Conservation (phyloP, 2,329 filamentous ascomycete species). For the Fusarium sp. region DNA sequence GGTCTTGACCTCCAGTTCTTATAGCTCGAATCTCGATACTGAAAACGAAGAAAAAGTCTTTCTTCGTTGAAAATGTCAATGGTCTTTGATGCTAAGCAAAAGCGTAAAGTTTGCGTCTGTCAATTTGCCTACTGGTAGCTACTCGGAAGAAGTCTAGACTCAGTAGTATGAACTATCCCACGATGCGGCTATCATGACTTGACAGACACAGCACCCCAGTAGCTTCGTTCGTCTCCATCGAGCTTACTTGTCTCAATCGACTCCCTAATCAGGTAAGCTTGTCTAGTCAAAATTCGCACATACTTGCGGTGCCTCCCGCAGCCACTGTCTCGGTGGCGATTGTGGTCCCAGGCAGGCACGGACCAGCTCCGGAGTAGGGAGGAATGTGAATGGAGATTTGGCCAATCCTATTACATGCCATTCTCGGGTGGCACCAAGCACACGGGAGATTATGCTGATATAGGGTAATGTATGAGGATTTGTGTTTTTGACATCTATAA, state of each 20-base stretch:
- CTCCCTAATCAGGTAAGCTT: not conserved
- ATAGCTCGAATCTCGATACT: conserved; percentile 1
- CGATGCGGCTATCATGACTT: not conserved
- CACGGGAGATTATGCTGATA: not conserved
- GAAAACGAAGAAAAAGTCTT: not conserved
- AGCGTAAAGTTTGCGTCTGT: not conserved
- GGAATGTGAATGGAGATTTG: conserved; percentile 1
- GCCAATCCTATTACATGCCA: conserved; percentile 20
- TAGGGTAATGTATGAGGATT: not conserved
- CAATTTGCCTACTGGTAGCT: not conserved
- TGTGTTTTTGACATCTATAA: no score
- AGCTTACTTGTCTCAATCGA: not conserved
- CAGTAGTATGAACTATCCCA: not conserved
- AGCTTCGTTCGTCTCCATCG: not conserved
- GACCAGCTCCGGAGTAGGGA: not conserved
- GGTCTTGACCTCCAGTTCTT: conserved; percentile 2
- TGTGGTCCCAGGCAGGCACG: not conserved
- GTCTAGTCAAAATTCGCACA: not conserved
- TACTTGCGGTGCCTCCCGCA: conserved; percentile 6
- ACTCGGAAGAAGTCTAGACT: not conserved
- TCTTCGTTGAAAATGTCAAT: not conserved
- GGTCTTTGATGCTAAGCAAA: not conserved
- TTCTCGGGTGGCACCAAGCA: not conserved
- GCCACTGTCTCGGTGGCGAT: not conserved
- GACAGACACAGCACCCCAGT: not conserved